A percentile compares a stretch with the other conserved stretches of the same genome.
Conservation (phyloP, 768 basidiomycete species). For the Inosperma sp. region DNA sequence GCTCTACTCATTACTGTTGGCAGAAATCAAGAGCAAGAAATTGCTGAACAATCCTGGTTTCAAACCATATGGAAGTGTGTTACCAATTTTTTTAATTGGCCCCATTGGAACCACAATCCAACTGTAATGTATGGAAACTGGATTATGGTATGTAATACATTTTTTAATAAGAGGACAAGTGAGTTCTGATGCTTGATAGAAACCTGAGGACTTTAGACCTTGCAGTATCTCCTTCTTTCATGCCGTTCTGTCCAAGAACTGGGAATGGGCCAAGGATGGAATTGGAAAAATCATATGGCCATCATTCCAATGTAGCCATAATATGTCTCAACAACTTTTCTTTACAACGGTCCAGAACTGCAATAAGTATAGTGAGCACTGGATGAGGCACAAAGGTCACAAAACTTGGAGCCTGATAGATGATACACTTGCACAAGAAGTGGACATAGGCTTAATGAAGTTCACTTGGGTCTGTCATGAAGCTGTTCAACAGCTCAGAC, state of each 20-base stretch:
- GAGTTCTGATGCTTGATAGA: not conserved
- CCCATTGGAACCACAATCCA: not conserved
- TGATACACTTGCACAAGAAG: not conserved
- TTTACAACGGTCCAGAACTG: not conserved
- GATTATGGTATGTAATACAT: not conserved
- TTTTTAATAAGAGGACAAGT: too few species aligned
- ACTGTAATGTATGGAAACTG: not conserved
- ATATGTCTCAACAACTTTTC: not conserved
- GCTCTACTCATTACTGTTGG: not conserved
- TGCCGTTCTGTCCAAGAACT: not conserved
- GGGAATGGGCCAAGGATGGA: not conserved
- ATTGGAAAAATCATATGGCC: not conserved
- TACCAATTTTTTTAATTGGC: not conserved
- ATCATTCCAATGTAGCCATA: not conserved
- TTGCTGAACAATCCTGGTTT: not conserved
- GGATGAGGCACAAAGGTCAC: not conserved
- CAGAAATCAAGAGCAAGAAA: not conserved
- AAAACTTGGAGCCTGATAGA: not conserved
- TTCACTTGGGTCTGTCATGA: not conserved
- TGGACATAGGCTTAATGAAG: not conserved
- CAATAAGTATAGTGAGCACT: not conserved
- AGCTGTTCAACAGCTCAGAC: not conserved
- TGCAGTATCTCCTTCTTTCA: not conserved
- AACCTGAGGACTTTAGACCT: not conserved
- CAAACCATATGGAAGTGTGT: not conserved